Evolutionary conservation across 1,139 yeast species (phyloP).

Genomic region (Saccharomycopsis crataegensis): DNA sequence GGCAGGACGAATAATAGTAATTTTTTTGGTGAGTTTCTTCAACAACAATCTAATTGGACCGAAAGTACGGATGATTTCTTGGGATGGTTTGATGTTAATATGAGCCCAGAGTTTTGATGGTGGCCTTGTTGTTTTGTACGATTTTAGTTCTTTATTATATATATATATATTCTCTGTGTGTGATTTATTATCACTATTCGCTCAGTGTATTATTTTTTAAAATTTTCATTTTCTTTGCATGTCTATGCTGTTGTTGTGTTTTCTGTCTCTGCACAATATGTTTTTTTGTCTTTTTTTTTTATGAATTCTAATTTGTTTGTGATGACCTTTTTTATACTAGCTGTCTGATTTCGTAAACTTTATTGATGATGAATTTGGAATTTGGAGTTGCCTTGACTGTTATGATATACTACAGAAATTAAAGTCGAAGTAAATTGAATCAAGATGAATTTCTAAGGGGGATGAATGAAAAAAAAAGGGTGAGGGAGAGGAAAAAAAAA

Average conservation of each 20-base stretch:
- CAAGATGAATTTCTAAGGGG: too few species aligned
- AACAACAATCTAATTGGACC: conserved; percentile 74
- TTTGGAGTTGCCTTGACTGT: too few species aligned
- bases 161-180: background rate
- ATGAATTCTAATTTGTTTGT: background rate
- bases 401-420: too few species aligned
- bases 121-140: background rate
- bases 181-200: too few species aligned
- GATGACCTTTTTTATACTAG: too few species aligned
- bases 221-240: background rate
- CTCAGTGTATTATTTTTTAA: background rate
- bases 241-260: background rate
- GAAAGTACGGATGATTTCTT: conserved; percentile 78
- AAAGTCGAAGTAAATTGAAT: too few species aligned
- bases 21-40: conserved; percentile 40
- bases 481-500: too few species aligned
- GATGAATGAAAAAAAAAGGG: too few species aligned
- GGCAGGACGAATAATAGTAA: conserved; percentile 16
- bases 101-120: conserved; percentile 46
- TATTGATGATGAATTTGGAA: too few species aligned
- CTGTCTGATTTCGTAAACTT: too few species aligned
- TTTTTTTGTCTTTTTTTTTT: background rate
- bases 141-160: background rate
- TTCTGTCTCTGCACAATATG: background rate
- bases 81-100: conserved; percentile 87